These are phyloP conservation scores for Penicillium sp. DNA, from an alignment of 2,329 filamentous ascomycete species.

Conservation along the genomic window DNA sequence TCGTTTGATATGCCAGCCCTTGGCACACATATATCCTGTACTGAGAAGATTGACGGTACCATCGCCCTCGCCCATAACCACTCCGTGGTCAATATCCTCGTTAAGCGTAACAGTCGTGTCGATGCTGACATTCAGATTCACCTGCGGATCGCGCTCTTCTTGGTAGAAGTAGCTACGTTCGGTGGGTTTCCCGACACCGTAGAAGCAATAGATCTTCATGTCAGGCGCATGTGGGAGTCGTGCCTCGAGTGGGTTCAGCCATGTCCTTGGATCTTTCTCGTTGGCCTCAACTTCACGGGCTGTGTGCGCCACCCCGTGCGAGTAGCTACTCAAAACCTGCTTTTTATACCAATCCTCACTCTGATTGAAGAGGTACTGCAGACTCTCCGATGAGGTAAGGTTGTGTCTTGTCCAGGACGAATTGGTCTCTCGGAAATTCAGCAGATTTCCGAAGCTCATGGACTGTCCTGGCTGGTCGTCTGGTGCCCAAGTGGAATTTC, in stretches of 20 bases:
- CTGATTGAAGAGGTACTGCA: conserved; percentile 76
- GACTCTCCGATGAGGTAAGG: conserved; percentile 76
- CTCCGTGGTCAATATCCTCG: conserved; percentile 72
- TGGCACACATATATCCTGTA: conserved; percentile 94
- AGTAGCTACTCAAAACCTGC: conserved; percentile 76
- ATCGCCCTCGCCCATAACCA: conserved; percentile 95
- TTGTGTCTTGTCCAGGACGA: conserved; percentile 70
- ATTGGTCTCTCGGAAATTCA: conserved; percentile 76
- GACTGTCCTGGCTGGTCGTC: conserved; percentile 79
- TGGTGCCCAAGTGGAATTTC: conserved; percentile 82
- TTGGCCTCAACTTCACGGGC: conserved; percentile 79
- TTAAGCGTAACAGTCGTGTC: conserved; percentile 55
- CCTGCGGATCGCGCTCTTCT: conserved; percentile 66
- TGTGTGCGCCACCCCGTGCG: conserved; percentile 83
- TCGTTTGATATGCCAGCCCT: conserved; percentile 88
- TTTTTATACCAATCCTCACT: conserved; percentile 85
- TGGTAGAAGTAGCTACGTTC: conserved; percentile 93
- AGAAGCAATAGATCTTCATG: conserved; percentile 97
- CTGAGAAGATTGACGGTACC: conserved; percentile 94
- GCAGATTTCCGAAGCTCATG: conserved; percentile 75
- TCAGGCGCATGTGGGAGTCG: conserved; percentile 83
- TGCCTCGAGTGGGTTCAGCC: conserved; percentile 95
- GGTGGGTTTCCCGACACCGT: conserved; percentile 89
- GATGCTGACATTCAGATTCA: conserved; percentile 58
- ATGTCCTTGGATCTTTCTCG: conserved; percentile 76